A percentile compares a stretch with the other conserved stretches of the same genome.
These are phyloP conservation scores for Digitaria exilis DNA, from an alignment of 202 grass and related monocot species.

Conservation along the genomic window DNA sequence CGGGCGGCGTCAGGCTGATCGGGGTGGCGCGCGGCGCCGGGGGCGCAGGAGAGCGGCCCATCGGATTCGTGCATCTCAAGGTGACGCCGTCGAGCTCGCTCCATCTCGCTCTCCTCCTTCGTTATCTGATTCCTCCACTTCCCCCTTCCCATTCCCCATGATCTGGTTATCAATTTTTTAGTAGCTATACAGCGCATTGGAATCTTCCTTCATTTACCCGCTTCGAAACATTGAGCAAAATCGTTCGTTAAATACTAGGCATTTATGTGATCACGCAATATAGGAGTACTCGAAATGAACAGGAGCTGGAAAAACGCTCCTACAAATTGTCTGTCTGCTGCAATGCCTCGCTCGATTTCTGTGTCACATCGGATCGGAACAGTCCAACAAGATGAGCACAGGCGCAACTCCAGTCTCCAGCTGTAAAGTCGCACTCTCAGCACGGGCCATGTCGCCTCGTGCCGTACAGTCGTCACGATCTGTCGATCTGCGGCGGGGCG, in stretches of 20 bases:
- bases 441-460: not conserved
- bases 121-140: not conserved
- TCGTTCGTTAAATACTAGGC: not conserved
- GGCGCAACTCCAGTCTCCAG: conserved; percentile 10
- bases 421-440: conserved; percentile 40
- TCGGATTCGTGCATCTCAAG: conserved; percentile 69
- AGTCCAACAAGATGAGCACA: conserved; percentile 35
- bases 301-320: not conserved
- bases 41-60: conserved; percentile 40
- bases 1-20: conserved; percentile 46
- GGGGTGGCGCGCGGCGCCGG: conserved; percentile 27
- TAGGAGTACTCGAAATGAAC: not conserved
- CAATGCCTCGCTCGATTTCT: conserved; percentile 10
- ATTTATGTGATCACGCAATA: conserved; percentile 19
- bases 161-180: not conserved
- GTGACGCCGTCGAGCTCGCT: not conserved
- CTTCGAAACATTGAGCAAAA: not conserved
- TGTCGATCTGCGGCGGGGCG: conserved; percentile 23
- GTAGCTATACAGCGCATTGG: not conserved
- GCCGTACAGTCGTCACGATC: conserved; percentile 35
- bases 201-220: not conserved
- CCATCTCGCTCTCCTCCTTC: not conserved
- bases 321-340: too few relatives aligned
- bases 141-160: not conserved
- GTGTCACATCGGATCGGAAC: conserved; percentile 49